These are phyloP conservation scores for Fusarium nelsonii DNA, from an alignment of 2,329 filamentous ascomycete genomes.

Conservation along the genomic window DNA sequence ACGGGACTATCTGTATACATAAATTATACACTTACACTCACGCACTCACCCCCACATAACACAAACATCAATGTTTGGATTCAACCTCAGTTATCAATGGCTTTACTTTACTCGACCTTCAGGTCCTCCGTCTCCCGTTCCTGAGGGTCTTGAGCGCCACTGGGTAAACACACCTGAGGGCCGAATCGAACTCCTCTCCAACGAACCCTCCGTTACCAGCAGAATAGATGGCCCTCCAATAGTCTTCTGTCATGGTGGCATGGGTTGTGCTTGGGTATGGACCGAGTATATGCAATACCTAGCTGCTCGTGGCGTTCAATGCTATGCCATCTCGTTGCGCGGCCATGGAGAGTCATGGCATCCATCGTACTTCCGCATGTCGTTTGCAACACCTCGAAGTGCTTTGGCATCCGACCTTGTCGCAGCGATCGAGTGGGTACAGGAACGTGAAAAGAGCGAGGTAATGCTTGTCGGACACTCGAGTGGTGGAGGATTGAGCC, in stretches of 20 bases:
- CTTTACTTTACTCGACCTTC: constrained; percentile 44
- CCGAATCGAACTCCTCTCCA: constrained; percentile 62
- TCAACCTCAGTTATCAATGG: constrained; percentile 47
- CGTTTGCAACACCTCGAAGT: constrained; percentile 58
- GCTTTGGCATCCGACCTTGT: constrained; percentile 60
- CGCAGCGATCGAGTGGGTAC: constrained; percentile 56
- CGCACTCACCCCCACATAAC: neutral
- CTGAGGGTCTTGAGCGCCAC: constrained; percentile 57
- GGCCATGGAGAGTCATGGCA: constrained; percentile 67
- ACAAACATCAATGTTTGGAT: constrained; percentile 41
- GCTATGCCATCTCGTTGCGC: constrained; percentile 65
- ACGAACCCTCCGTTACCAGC: constrained; percentile 47
- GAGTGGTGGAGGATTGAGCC: constrained; percentile 63
- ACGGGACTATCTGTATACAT: neutral
- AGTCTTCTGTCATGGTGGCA: constrained; percentile 67
- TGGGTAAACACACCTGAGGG: constrained; percentile 60
- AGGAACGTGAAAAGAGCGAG: constrained; percentile 45
- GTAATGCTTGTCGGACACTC: constrained; percentile 64
- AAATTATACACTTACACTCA: neutral
- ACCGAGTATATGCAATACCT: constrained; percentile 64
- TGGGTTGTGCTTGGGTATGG: constrained; percentile 67
- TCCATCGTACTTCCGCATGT: constrained; percentile 62
- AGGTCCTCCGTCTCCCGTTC: constrained; percentile 44
- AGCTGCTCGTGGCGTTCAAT: constrained; percentile 57
- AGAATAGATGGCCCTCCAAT: constrained; percentile 51